Conservation (phyloP, 2,329 filamentous ascomycete species). For the Fusarium sp. region DNA sequence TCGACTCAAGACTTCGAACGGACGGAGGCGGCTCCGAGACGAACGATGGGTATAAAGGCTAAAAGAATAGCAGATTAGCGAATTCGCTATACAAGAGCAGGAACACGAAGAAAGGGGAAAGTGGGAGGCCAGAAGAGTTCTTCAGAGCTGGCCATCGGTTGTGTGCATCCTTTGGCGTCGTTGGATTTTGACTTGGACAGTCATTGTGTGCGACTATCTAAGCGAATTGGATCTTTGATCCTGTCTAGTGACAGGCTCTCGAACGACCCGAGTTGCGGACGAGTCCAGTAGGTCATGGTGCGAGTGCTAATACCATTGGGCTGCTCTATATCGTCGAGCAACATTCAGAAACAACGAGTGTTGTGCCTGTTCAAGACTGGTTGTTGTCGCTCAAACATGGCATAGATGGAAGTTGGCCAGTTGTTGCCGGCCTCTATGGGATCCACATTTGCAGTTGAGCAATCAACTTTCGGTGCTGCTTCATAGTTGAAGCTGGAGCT, state of each 20-base stretch:
- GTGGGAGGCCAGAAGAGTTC: neutral
- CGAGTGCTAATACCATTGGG: neutral
- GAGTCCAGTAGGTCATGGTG: no score
- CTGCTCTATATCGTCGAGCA: neutral
- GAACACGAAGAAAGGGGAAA: neutral
- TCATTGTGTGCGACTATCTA: neutral
- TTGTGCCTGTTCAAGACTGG: neutral
- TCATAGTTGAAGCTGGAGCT: constrained; percentile 4
- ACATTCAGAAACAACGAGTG: constrained; percentile 16
- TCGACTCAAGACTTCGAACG: neutral
- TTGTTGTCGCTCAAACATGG: neutral
- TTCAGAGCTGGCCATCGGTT: neutral
- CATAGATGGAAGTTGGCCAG: neutral
- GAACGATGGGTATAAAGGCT: constrained; percentile 7
- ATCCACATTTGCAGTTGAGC: neutral
- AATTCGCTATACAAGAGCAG: neutral
- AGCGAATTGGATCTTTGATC: neutral
- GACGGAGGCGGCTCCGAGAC: neutral
- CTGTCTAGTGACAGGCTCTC: neutral
- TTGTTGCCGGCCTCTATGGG: neutral
- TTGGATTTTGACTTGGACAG: neutral
- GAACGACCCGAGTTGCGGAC: neutral
- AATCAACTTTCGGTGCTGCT: neutral
- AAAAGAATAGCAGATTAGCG: neutral
- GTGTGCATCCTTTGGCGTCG: neutral